Evolutionary conservation across 2,329 filamentous ascomycete genomes (phyloP), one percentile per base, ranked within the genome.

Genomic region (Aaosphaeria pasadenensis): DNA sequence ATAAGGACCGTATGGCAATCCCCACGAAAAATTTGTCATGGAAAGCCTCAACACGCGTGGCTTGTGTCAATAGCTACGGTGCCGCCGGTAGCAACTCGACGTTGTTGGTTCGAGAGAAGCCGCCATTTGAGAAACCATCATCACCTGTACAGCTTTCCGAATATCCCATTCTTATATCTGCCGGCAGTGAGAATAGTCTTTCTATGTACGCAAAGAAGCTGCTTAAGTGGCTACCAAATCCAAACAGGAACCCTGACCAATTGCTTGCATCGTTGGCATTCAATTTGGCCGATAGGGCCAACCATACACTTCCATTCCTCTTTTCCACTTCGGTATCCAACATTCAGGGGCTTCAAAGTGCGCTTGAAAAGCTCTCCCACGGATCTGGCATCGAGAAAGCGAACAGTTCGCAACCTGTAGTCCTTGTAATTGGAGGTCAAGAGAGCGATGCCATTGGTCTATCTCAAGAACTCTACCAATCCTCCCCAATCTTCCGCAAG

Each of bases 41-140:
- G 58, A 13, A 52, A 11, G 42, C 42, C 33, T 1, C 7, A 36
- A 0, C 43, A 39, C 31, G 49, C 13, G 39, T 45, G 4, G 58
- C 60, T 0, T 33, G 50, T 1, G 49, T 66, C 17, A 64, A 62
- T 43, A 62, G 52, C 39, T 62, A 62, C 36, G 60, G 60, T 4
- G 60, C 60, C 11, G 39, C 46, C 2, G 60, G 60, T 2, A 48
- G 42, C 29, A 65, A 63, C 39, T 38, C 43, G 7, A 53, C 59
- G 3, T 30, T 51, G 0, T 42, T 63, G 39, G 30, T 60, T 13
- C 29, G 40, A 5, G 36, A 30, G 5, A 5, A 44, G n/a, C 17
- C 17, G 3, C 2, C 2, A 24, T 24, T 24, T 2, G 17, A 24
- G 17, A 24, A 24, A 24, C 17, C 17, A 24, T 24, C 17, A 24